Percentiles rank a stretch among this genome's conserved stretches.
Evolutionary conservation across 2,329 filamentous ascomycete species (phyloP).

Genomic region (Paramyrothecium roridum): DNA sequence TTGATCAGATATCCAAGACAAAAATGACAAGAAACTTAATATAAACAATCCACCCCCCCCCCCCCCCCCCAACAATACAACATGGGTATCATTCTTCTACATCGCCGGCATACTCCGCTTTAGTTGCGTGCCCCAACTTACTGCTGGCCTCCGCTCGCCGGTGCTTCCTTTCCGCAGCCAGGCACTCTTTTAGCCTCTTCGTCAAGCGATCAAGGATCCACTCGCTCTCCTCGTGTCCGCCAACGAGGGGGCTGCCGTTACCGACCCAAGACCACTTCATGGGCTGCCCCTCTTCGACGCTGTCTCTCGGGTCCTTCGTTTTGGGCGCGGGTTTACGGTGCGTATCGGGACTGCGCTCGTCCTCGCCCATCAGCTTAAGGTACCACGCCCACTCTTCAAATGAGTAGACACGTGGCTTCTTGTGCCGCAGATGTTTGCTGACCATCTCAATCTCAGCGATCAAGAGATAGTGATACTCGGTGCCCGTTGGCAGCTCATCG

Average conservation of each 20-base stretch:
- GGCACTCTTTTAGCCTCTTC: slow-evolving; percentile 41
- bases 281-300: slow-evolving; percentile 1
- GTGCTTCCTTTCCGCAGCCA: slow-evolving; percentile 15
- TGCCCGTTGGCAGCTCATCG: slow-evolving; percentile 35
- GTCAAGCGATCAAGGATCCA: slow-evolving; percentile 69
- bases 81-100: background rate
- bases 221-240: slow-evolving; percentile 63
- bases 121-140: background rate
- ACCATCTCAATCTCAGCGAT: slow-evolving; percentile 68
- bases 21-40: too few species aligned
- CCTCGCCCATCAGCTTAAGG: slow-evolving; percentile 70
- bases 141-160: background rate
- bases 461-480: slow-evolving; percentile 62
- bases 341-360: slow-evolving; percentile 48
- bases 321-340: slow-evolving; percentile 40
- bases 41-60: too few species aligned
- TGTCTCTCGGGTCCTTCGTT: slow-evolving; percentile 9
- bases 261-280: slow-evolving; percentile 70
- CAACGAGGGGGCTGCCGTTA: slow-evolving; percentile 65
- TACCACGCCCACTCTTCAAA: slow-evolving; percentile 90
- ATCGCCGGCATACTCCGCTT: background rate
- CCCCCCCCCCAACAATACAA: background rate
- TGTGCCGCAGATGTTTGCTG: slow-evolving; percentile 57
- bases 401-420: slow-evolving; percentile 61
- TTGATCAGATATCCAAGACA: too few species aligned